Percentiles rank a stretch among this genome's conserved stretches.
Conservation (phyloP, 129 eudicot genomes). For the Flaveria bidentis region DNA sequence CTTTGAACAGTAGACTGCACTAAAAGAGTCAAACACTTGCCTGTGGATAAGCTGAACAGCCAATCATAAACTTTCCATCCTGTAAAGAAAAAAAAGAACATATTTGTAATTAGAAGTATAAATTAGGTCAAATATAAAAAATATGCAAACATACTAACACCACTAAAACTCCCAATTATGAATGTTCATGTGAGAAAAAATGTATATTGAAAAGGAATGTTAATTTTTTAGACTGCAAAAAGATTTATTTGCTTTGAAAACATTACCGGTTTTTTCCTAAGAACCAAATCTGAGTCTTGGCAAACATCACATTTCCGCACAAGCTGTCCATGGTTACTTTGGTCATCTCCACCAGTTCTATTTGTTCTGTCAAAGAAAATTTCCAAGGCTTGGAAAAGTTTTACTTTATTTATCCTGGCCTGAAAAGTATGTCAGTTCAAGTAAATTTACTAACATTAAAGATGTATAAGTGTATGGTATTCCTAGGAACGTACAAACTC, state of each 20-base stretch:
- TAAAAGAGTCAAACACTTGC: conserved; percentile 46
- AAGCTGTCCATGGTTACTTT: conserved; percentile 52
- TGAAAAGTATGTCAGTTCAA: conserved; percentile 34
- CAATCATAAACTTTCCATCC: conserved; percentile 99
- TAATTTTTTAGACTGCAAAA: background rate
- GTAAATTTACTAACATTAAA: background rate
- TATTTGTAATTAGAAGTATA: background rate
- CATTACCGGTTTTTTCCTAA: conserved; percentile 73
- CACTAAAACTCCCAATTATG: background rate
- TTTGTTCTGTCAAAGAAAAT: conserved; percentile 84
- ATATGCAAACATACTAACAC: conserved; percentile 7
- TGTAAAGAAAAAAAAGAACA: conserved; percentile 38
- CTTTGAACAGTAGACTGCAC: background rate
- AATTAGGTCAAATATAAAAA: conserved; percentile 4
- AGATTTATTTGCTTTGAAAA: background rate
- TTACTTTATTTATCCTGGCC: conserved; percentile 72
- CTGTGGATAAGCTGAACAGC: conserved; percentile 87
- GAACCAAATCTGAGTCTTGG: conserved; percentile 74
- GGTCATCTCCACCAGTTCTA: conserved; percentile 61
- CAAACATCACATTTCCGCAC: conserved; percentile 82
- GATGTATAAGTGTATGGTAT: background rate
- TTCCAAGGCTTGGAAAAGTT: conserved; percentile 83
- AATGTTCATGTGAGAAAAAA: conserved; percentile 13
- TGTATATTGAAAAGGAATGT: background rate
- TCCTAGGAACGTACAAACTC: conserved; percentile 11